These are phyloP conservation scores for Fusarium sp. DNA, from an alignment of 2,329 filamentous ascomycete genomes.

Conservation along the genomic window DNA sequence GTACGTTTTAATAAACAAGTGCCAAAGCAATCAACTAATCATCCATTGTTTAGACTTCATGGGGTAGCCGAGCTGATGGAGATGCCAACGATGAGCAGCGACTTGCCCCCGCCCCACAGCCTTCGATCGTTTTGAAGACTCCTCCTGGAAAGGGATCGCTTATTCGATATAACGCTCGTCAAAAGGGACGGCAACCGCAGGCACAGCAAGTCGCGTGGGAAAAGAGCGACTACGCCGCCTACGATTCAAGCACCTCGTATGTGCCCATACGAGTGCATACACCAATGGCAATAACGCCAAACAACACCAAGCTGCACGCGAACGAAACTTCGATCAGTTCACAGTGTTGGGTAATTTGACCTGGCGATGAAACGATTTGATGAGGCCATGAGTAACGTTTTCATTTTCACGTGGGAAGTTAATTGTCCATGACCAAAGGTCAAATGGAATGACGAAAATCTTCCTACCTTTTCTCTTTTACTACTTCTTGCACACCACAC, in stretches of 20 bases:
- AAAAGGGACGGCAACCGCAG: conserved; percentile 52
- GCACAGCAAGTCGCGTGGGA: conserved; percentile 45
- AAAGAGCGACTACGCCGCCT: conserved; percentile 50
- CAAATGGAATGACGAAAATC: conserved; percentile 21
- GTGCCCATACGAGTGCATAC: conserved; percentile 47
- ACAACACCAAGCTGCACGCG: conserved; percentile 38
- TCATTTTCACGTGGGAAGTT: conserved; percentile 31
- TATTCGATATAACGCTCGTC: conserved; percentile 60
- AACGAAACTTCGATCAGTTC: conserved; percentile 38
- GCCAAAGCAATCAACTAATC: conserved; percentile 21
- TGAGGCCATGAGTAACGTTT: conserved; percentile 46
- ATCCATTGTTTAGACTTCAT: conserved; percentile 76
- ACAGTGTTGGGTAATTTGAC: conserved; percentile 42
- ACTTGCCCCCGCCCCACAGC: conserved; percentile 64
- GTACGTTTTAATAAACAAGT: conserved; percentile 64
- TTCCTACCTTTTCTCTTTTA: conserved; percentile 30
- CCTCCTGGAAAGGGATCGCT: conserved; percentile 58
- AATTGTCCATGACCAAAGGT: conserved; percentile 35
- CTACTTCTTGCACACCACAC: conserved; percentile 29
- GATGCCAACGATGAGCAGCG: conserved; percentile 83
- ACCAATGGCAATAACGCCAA: conserved; percentile 39
- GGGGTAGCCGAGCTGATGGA: conserved; percentile 93
- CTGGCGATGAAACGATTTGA: conserved; percentile 43
- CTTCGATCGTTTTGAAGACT: conserved; percentile 56
- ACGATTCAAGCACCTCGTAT: conserved; percentile 54